Evolutionary conservation across 2,329 filamentous ascomycete genomes (phyloP), one percentile per base, ranked within the genome.

Genomic region (Paraconiothyrium sp.): DNA sequence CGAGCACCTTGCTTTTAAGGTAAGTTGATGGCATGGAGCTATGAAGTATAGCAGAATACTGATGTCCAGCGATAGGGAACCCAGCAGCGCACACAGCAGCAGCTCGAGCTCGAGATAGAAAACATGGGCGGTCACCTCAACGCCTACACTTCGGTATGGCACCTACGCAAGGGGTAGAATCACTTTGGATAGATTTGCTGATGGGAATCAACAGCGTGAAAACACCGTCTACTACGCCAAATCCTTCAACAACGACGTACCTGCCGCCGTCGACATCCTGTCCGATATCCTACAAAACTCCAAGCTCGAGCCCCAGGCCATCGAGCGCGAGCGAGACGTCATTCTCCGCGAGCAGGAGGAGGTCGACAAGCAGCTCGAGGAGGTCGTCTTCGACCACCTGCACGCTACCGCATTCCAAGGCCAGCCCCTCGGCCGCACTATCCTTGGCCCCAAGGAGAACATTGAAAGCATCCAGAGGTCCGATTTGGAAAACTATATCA

Each of bases 151-250:
- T 98, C 94, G 86, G 94, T 97, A 89, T 78, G 91, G 69, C 48
- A 61, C 30, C 48, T 51, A 20, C 10, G 13, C 20, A 43, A 20
- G 34, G 27, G 16, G 35, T 50, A 37, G 13, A 37, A 27, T 56
- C 41, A 13, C 11, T 1, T 14, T 44, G 46, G 77, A 64, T 35
- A 39, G 50, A 49, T 37, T 58, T 60, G 65, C 64, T 76, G 70
- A 77, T 65, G 66, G 76, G n/a, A 5, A 92, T 52, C 46, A 34
- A 65, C 70, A 81, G 94, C 93, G 95, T 82, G 95, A 99, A 84
- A 98, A 97, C 88, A 99, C 95, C 76, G 95, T 99, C 79, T 99
- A 99, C 89, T 99, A 98, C 83, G 95, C 95, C 83, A 97, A 98
- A 86, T 91, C 94, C 69, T 97, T 99, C 87, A 99, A 99, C 86